Base-by-base conservation (phyloP, 164 flowering plant genomes). In the Tetracentron sinense region DNA sequence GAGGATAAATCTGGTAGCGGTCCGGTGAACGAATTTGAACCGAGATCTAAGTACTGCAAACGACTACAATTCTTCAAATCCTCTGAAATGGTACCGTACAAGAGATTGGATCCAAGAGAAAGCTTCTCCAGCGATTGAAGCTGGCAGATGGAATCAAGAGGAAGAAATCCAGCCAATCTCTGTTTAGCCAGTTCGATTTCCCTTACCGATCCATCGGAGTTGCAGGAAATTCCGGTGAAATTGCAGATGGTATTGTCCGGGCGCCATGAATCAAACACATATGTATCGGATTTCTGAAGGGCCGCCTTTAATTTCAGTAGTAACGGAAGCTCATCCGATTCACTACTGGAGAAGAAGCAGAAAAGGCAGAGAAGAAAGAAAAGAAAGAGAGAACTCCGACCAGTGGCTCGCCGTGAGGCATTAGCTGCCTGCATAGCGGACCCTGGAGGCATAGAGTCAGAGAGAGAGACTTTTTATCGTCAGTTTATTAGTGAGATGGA, bases 161-260 rank as follows among this genome's bases (percentile, higher is more conserved):
- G 83, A 49, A 87, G 60, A 26, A 33, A 14, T 2, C 92, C 92
- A 0, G 38, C 17, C 3, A 89, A 48, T 0, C 69, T 19, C 10
- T 64, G 42, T 7, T 10, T 1, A 1, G 78, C 35, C 25, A 89
- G 82, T 48, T 79, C 67, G 60, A 89, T 80, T 66, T 64, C 79
- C 3, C 54, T 63, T 0, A 89, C 86, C 5, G 62, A 46, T 1
- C 73, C 69, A 5, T 66, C 42, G 6, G 75, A 58, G 49, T 79
- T 62, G 75, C 96, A 89, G 11, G n/a, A 38, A 17, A 89, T 47
- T 23, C 96, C 96, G 33, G 72, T 60, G 78, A 87, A 89, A 62
- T 65, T 78, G 79, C 90, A 83, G 0, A 61, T 35, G 1, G 63
- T 7, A 46, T 47, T 46, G 0, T n/a, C 57, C 4, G 65, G 54